phyloP scores from a whole-genome alignment of 1,284 basidiomycete genomes.

The Cutaneotrichosporon sp. region DNA sequence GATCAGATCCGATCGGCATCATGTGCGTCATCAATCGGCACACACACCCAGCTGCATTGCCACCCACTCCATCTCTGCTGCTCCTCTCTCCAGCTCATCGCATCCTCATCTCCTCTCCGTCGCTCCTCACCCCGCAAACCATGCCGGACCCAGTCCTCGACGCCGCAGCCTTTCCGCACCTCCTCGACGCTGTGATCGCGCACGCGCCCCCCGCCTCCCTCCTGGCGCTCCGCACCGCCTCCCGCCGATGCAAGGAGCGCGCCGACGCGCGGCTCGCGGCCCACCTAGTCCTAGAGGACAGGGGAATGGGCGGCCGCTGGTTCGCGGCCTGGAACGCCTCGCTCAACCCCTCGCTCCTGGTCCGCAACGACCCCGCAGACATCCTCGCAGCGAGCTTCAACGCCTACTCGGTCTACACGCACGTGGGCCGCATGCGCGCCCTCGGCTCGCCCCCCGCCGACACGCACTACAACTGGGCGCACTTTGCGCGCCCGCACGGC shows the following conservation, averaged over 20 bases:
- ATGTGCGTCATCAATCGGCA: neutral
- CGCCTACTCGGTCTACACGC: neutral
- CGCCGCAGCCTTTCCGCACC: conserved; percentile 14
- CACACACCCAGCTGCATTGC: neutral
- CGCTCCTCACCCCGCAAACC: neutral
- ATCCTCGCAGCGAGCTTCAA: neutral
- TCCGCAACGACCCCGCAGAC: neutral
- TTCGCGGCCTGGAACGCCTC: conserved; percentile 6
- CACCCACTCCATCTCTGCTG: neutral
- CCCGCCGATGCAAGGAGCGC: neutral
- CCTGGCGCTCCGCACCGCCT: conserved; percentile 9
- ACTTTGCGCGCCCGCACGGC: neutral
- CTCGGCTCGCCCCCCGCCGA: neutral
- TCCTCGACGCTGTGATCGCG: conserved; percentile 14
- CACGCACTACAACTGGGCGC: conserved; percentile 6
- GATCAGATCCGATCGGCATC: neutral
- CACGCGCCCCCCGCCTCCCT: conserved; percentile 4
- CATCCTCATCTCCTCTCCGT: neutral
- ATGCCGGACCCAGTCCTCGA: conserved; percentile 3
- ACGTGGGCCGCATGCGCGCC: neutral
- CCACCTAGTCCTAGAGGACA: conserved; percentile 2
- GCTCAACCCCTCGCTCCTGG: neutral
- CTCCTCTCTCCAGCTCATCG: neutral
- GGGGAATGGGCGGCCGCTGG: conserved; percentile 6
- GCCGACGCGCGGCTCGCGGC: conserved; percentile 5